Evolutionary conservation across 306 rosid genomes (phyloP), one percentile per base, ranked within the genome.

Genomic region (Rosa chinensis): DNA sequence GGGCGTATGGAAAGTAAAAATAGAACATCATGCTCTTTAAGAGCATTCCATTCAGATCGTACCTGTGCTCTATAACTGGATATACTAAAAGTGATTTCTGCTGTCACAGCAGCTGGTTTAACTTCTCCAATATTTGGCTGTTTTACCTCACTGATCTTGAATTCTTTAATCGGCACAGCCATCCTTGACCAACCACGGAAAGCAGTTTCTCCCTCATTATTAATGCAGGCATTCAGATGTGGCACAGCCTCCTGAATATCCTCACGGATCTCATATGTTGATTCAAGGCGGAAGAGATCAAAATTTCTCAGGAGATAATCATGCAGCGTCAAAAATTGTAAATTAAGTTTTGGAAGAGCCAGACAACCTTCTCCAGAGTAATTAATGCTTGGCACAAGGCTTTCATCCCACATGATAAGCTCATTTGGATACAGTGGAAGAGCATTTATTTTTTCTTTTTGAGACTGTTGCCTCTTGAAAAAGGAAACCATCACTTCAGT

Each of bases 151-250:
- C 88, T 66, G 75, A 95, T 88, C 90, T 80, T 95, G 83, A 91
- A 95, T 82, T 95, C 89, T 80, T 87, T 91, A 81, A 91, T 82
- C 49, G 98, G 99, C 70, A 93, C 98, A 74, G 91, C 99, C 99
- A 95, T 95, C 87, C 99, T 93, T 49, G 99, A 95, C 99, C 99
- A 95, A 75, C 99, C 99, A 47, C 98, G 97, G 70, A 95, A 93
- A 80, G 96, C 92, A 81, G 98, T 85, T 53, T 84, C 92, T 78
- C 97, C 99, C 62, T 95, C 97, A 74, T 78, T 95, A 78, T 95
- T 93, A 82, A 93, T 91, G 82, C 84, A 87, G 40, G 99, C 91
- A 82, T 89, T 97, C 71, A 95, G 99, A 90, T 95, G 99, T 21
- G 99, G 98, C 56, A 95, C 86, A 52, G 97, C 99, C 86, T 90